Evolutionary conservation across 345 rosid genomes (phyloP).

Genomic region (Euphorbia lathyris): DNA sequence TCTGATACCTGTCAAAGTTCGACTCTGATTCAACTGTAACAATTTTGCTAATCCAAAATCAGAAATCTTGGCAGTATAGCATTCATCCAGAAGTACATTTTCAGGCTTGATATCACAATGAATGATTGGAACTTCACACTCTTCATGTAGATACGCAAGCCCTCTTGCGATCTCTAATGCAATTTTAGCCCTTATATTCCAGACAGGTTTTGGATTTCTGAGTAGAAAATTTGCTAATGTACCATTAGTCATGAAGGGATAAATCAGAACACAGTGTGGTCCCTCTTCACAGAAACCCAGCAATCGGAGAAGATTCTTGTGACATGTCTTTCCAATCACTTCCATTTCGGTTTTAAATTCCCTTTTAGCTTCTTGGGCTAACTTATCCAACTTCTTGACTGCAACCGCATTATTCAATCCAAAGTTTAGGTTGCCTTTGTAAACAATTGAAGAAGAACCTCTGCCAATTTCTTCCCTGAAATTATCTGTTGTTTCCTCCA

Average conservation of each 20-base stretch:
- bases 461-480: constrained; percentile 34
- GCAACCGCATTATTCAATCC: constrained; percentile 19
- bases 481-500: constrained; percentile 22
- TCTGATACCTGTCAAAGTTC: constrained; percentile 13
- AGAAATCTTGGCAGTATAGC: constrained; percentile 5
- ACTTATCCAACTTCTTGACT: constrained; percentile 25
- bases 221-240: constrained; percentile 11
- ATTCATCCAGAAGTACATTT: constrained; percentile 18
- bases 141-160: constrained; percentile 15
- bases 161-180: constrained; percentile 18
- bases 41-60: constrained; percentile 20
- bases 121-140: constrained; percentile 14
- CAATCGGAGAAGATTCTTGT: constrained; percentile 20
- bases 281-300: constrained; percentile 21
- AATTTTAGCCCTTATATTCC: constrained; percentile 8
- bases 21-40: constrained; percentile 8
- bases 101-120: constrained; percentile 26
- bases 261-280: constrained; percentile 6
- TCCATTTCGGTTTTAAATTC: constrained; percentile 31
- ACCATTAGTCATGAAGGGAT: constrained; percentile 14
- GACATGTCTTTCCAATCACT: constrained; percentile 23
- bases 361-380: constrained; percentile 19
- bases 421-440: constrained; percentile 23
- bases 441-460: constrained; percentile 35
- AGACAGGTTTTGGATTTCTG: neutral